Conservation (phyloP, 1,284 basidiomycete species). For the Peniophora sp. region DNA sequence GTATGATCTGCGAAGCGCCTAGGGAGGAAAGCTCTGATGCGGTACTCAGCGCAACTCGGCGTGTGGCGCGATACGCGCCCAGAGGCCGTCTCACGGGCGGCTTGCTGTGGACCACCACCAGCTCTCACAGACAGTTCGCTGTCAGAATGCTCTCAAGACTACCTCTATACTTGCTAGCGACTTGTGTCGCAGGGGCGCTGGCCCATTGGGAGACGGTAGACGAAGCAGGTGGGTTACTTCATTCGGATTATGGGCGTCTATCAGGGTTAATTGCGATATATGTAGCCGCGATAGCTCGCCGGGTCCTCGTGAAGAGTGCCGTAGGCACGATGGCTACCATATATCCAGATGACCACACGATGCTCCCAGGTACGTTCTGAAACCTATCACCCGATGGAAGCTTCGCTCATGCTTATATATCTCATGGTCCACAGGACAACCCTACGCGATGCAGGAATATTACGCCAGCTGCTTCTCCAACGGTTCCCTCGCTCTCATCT, state of each 20-base stretch:
- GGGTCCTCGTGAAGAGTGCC: conserved; percentile 28
- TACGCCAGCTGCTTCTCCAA: conserved; percentile 50
- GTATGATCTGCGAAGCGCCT: too few species aligned
- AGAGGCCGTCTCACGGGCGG: too few species aligned
- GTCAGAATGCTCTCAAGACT: too few species aligned
- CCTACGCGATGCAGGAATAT: conserved; percentile 59
- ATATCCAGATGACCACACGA: conserved; percentile 34
- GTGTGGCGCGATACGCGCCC: too few species aligned
- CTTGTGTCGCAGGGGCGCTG: too few species aligned
- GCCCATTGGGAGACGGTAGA: conserved; percentile 12
- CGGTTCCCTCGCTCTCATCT: conserved; percentile 53
- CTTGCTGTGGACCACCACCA: too few species aligned
- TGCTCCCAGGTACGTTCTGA: conserved; percentile 27
- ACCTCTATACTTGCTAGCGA: too few species aligned
- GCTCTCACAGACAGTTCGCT: too few species aligned
- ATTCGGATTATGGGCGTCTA: not conserved
- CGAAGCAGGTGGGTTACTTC: conserved; percentile 14
- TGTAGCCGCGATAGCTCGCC: conserved; percentile 34
- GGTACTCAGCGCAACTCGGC: too few species aligned
- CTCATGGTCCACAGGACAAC: conserved; percentile 31
- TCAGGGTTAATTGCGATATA: not conserved
- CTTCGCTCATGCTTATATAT: not conserved
- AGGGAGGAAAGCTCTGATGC: too few species aligned
- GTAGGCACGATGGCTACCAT: conserved; percentile 45
- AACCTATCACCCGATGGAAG: not conserved